These are phyloP conservation scores for Ascochyta fabae DNA, from an alignment of 2,329 filamentous ascomycete genomes.

Conservation along the genomic window DNA sequence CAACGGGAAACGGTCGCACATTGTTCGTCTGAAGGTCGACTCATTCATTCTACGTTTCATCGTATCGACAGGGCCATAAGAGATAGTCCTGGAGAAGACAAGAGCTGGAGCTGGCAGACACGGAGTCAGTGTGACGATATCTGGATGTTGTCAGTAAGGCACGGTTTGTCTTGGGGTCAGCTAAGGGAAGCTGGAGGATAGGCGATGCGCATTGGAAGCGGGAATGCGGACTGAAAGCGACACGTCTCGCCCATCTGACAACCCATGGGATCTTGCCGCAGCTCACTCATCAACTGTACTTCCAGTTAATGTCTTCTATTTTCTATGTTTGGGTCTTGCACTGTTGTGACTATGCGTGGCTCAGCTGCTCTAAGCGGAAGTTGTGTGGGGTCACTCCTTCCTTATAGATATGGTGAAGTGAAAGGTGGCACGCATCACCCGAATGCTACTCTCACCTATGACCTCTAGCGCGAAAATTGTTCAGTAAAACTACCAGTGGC, in stretches of 20 bases:
- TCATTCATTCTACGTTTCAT: background rate
- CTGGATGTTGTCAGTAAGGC: no score
- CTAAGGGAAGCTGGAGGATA: no score
- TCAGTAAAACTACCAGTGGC: no score
- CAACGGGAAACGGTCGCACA: background rate
- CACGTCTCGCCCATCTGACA: no score
- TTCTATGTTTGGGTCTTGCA: no score
- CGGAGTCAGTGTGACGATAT: no score
- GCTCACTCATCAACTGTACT: no score
- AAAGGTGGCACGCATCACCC: background rate
- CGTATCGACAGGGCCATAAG: background rate
- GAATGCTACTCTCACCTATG: background rate
- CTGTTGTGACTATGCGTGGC: background rate
- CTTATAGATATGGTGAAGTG: background rate
- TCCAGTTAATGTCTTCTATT: no score
- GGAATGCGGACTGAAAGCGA: no score
- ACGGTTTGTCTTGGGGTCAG: no score
- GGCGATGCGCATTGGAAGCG: no score
- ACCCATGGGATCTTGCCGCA: no score
- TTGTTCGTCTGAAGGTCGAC: background rate
- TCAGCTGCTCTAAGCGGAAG: background rate
- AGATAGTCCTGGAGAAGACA: background rate
- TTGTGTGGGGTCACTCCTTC: background rate
- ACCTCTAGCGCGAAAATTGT: background rate
- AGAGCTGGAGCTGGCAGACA: background rate